A percentile compares a stretch with the other conserved stretches of the same genome.
Conservation (phyloP, 1,284 basidiomycete species). For the Gomphus bonarii region DNA sequence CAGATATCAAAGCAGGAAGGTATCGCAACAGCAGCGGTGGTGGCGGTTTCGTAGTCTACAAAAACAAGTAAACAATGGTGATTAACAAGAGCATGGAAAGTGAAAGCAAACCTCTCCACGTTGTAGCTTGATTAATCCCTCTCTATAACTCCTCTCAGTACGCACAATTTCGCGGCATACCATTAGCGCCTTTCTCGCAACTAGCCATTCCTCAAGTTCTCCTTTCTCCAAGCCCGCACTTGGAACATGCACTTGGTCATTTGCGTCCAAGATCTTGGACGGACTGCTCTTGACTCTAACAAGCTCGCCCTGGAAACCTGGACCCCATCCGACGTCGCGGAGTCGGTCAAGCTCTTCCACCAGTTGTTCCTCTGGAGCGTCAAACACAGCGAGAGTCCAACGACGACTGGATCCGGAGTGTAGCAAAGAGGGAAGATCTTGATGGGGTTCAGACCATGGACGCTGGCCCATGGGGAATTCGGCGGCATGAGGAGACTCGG, state of each 20-base stretch:
- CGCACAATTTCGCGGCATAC: constrained; percentile 50
- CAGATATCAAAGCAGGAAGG: constrained; percentile 36
- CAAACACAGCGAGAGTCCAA: constrained; percentile 29
- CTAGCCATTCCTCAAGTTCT: constrained; percentile 35
- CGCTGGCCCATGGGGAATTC: not conserved
- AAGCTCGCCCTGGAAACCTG: constrained; percentile 12
- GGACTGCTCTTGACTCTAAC: constrained; percentile 13
- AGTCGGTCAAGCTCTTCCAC: constrained; percentile 27
- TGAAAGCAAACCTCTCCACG: constrained; percentile 22
- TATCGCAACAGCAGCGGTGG: constrained; percentile 45
- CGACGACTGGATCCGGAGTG: constrained; percentile 16
- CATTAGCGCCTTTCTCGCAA: constrained; percentile 46
- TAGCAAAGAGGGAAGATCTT: constrained; percentile 3
- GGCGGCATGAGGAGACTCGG: not conserved
- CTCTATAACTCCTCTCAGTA: constrained; percentile 55
- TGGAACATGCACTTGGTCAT: constrained; percentile 12
- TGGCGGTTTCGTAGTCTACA: constrained; percentile 30
- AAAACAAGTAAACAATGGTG: constrained; percentile 11
- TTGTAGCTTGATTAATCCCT: constrained; percentile 35
- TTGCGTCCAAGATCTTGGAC: constrained; percentile 16
- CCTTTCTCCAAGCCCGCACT: constrained; percentile 8
- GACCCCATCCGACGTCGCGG: constrained; percentile 20
- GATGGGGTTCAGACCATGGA: not conserved
- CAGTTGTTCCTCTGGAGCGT: constrained; percentile 28
- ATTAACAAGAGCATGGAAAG: not conserved